Conservation (phyloP, 1,139 yeast species). For the Candida sanyaensis region DNA sequence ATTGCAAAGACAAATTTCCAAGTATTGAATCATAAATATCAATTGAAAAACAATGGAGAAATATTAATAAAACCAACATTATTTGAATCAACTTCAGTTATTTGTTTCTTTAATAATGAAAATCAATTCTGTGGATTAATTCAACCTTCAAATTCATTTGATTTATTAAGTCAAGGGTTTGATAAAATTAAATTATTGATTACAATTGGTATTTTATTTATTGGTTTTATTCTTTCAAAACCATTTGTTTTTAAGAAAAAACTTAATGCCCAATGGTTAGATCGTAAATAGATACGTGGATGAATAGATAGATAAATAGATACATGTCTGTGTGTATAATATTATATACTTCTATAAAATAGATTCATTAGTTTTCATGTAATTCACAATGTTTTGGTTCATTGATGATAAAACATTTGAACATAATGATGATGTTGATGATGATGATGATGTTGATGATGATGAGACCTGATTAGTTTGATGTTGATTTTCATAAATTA, state of each 20-base stretch:
- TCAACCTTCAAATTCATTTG: constrained; percentile 85
- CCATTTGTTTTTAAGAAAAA: constrained; percentile 62
- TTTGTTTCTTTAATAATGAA: constrained; percentile 60
- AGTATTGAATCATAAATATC: constrained; percentile 38
- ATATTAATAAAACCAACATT: constrained; percentile 64
- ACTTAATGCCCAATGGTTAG: constrained; percentile 39
- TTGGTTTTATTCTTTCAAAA: constrained; percentile 44
- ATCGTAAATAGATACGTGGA: constrained; percentile 12
- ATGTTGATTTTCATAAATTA: constrained; percentile 30
- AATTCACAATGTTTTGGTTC: constrained; percentile 23
- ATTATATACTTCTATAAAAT: constrained; percentile 12
- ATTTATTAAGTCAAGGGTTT: constrained; percentile 66
- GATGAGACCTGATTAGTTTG: not conserved
- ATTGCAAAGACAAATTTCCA: constrained; percentile 50
- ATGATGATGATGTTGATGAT: no score
- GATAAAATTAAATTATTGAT: constrained; percentile 63
- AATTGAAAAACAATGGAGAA: constrained; percentile 21
- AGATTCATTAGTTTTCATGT: constrained; percentile 16
- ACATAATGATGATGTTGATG: no score
- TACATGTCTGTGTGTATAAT: not conserved
- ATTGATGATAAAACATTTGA: not conserved
- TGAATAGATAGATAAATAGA: constrained; percentile 7
- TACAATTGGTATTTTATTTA: constrained; percentile 58
- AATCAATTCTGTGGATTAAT: constrained; percentile 78
- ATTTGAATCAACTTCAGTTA: constrained; percentile 77